These are phyloP conservation scores for Oxyria digyna DNA, from an alignment of 148 eudicot genomes.

Conservation along the genomic window DNA sequence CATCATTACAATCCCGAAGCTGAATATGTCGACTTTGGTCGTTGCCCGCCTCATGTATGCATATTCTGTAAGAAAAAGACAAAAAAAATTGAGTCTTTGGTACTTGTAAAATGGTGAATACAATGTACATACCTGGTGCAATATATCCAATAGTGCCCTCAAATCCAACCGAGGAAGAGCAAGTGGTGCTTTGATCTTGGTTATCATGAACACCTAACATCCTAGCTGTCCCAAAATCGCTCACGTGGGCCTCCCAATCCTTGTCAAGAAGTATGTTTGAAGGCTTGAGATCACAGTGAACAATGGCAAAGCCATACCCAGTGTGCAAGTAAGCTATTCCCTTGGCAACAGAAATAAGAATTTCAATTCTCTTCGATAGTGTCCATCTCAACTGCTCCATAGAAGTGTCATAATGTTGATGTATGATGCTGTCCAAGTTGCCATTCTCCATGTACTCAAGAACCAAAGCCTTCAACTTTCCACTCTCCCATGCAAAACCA, in stretches of 20 bases:
- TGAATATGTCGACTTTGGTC: conserved; percentile 83
- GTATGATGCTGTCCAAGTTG: conserved; percentile 57
- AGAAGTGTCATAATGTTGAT: conserved; percentile 25
- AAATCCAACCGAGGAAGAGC: conserved; percentile 44
- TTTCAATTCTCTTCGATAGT: conserved; percentile 40
- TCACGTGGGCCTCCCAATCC: conserved; percentile 62
- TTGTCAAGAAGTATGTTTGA: conserved; percentile 74
- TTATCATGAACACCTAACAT: conserved; percentile 52
- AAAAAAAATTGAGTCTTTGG: too few relatives aligned
- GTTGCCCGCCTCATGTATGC: conserved; percentile 82
- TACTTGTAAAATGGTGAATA: not conserved
- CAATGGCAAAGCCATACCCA: conserved; percentile 65
- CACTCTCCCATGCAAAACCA: conserved; percentile 93
- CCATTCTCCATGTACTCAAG: conserved; percentile 91
- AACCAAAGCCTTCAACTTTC: conserved; percentile 62
- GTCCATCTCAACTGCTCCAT: conserved; percentile 36
- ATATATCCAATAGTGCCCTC: conserved; percentile 88
- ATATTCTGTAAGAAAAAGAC: conserved; percentile 34
- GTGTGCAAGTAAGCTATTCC: conserved; percentile 76
- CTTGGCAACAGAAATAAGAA: conserved; percentile 41
- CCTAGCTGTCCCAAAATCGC: conserved; percentile 91
- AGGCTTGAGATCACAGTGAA: conserved; percentile 93
- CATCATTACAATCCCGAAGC: conserved; percentile 74
- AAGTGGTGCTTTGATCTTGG: conserved; percentile 20
- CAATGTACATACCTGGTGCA: conserved; percentile 63